phyloP scores from a whole-genome alignment of 2,329 filamentous ascomycete genomes.

The Aspergillus chevalieri region DNA sequence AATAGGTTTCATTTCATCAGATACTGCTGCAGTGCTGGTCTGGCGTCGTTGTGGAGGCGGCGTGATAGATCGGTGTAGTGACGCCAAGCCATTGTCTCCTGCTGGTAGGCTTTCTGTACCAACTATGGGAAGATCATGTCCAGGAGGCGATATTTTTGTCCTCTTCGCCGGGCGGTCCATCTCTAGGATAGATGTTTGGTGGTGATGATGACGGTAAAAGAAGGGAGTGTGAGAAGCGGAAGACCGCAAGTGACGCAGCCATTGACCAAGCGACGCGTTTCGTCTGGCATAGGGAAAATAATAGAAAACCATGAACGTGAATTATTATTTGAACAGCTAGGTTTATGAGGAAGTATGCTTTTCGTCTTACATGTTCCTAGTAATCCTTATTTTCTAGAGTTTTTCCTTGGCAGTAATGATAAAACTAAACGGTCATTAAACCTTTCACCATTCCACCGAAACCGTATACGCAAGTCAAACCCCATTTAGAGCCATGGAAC shows the following conservation, averaged over 20 bases:
- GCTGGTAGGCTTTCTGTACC: no score
- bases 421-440: no score
- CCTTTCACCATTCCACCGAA: no score
- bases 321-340: no score
- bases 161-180: slow-evolving; percentile 11
- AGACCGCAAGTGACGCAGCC: not conserved
- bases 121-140: no score
- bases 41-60: slow-evolving; percentile 14
- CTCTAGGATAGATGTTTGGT: not conserved
- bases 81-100: slow-evolving; percentile 11
- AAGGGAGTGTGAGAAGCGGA: slow-evolving; percentile 40
- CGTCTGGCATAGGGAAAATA: slow-evolving; percentile 52
- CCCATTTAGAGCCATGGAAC: no score
- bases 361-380: no score
- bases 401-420: no score
- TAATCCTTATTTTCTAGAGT: no score
- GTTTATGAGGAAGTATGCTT: no score
- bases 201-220: not conserved
- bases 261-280: slow-evolving; percentile 64
- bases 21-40: not conserved
- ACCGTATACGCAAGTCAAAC: no score
- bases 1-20: not conserved
- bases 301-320: no score
- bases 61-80: slow-evolving; percentile 26
- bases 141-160: not conserved